These are phyloP conservation scores for Coemansia sp. DNA, from an alignment of 192 early-diverging fungal genomes.

Conservation along the genomic window DNA sequence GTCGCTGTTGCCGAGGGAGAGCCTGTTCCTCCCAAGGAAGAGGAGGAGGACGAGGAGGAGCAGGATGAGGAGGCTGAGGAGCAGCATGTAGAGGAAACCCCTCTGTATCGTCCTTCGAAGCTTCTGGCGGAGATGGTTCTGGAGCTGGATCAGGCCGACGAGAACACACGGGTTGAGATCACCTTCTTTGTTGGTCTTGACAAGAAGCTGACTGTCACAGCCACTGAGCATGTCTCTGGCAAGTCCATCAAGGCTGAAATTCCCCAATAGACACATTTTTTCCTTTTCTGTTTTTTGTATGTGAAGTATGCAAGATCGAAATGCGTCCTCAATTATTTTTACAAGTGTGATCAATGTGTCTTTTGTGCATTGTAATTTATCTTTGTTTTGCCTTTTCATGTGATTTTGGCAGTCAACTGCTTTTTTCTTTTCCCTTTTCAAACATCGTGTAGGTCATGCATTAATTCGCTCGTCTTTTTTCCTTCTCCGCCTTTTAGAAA, in stretches of 20 bases:
- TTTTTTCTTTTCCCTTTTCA: background rate
- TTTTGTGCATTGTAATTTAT: background rate
- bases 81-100: background rate
- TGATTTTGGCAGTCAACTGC: background rate
- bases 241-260: constrained; percentile 47
- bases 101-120: constrained; percentile 42
- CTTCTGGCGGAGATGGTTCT: constrained; percentile 54
- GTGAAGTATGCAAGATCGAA: too few species aligned
- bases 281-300: background rate
- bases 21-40: constrained; percentile 44
- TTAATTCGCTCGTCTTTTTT: too few species aligned
- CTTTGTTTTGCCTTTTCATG: background rate
- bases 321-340: too few species aligned
- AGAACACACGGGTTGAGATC: constrained; percentile 39
- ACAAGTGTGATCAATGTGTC: background rate
- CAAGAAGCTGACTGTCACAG: constrained; percentile 49
- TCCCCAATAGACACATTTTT: constrained; percentile 12
- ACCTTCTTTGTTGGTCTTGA: constrained; percentile 47
- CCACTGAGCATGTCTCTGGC: constrained; percentile 47
- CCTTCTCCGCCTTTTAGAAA: background rate
- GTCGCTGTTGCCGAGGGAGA: constrained; percentile 87
- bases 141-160: constrained; percentile 32
- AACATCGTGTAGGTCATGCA: too few species aligned
- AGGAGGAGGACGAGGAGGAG: constrained; percentile 21
- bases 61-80: constrained; percentile 5